phyloP scores from a whole-genome alignment of 2,329 filamentous ascomycete species.

The Colletotrichum sp. region DNA sequence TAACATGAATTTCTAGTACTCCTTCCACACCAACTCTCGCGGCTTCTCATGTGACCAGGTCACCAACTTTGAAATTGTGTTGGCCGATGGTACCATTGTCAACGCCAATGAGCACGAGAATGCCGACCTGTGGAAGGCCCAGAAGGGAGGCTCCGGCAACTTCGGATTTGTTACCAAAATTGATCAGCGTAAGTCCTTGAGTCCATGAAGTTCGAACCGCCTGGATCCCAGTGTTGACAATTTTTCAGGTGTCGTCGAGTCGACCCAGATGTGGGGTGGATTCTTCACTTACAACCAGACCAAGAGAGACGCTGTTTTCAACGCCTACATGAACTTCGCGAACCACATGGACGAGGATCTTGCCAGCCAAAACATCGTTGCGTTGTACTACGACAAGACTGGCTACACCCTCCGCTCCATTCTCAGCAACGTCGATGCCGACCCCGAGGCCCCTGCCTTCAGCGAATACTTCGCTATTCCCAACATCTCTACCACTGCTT shows the following conservation, averaged over 20 bases:
- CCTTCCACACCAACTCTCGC: conserved; percentile 30
- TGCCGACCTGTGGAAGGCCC: conserved; percentile 46
- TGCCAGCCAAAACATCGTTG: conserved; percentile 32
- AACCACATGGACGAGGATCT: conserved; percentile 28
- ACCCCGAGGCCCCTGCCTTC: conserved; percentile 26
- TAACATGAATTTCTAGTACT: conserved; percentile 20
- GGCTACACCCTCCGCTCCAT: conserved; percentile 25
- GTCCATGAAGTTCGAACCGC: background rate
- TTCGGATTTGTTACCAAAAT: conserved; percentile 41
- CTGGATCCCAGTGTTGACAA: background rate
- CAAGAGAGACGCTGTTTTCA: conserved; percentile 27
- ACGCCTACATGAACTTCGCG: conserved; percentile 31
- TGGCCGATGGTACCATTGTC: conserved; percentile 44
- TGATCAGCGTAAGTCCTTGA: conserved; percentile 1
- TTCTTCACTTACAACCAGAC: conserved; percentile 29
- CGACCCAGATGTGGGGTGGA: conserved; percentile 32
- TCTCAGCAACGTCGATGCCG: conserved; percentile 30
- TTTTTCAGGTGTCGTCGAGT: background rate
- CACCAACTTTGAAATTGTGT: conserved; percentile 47
- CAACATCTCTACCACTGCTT: conserved; percentile 25
- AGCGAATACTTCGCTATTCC: conserved; percentile 24
- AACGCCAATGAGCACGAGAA: conserved; percentile 42
- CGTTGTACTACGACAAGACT: conserved; percentile 24
- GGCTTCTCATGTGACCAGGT: conserved; percentile 50
- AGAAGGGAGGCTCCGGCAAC: conserved; percentile 52